Percentiles rank a stretch among this genome's conserved stretches.
Evolutionary conservation across 495 filamentous ascomycete genomes (phyloP).

Genomic region (Schizothecium vesticola): DNA sequence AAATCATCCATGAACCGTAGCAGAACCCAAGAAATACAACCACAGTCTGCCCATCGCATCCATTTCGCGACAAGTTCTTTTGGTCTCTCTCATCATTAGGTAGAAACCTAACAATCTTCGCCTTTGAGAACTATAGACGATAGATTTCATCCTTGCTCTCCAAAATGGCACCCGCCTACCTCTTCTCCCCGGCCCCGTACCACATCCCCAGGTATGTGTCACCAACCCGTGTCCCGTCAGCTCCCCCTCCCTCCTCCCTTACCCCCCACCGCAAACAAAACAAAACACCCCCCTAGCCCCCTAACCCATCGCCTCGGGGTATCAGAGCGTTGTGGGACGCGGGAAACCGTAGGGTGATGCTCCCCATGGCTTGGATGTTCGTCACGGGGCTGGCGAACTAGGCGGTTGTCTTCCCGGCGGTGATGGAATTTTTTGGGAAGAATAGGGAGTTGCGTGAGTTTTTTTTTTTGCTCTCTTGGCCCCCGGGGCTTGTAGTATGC

Average conservation of each 20-base stretch:
- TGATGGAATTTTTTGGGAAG: conserved; percentile 64
- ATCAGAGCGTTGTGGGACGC: conserved; percentile 52
- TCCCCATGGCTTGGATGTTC: conserved; percentile 62
- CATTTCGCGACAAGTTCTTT: background rate
- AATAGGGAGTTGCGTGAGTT: conserved; percentile 64
- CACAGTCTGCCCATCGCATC: background rate
- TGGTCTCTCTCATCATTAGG: background rate
- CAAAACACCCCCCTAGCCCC: background rate
- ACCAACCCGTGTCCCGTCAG: too few relatives aligned
- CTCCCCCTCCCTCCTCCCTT: too few relatives aligned
- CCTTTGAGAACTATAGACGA: background rate
- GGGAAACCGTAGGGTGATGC: conserved; percentile 53
- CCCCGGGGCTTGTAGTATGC: too few relatives aligned
- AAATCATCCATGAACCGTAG: background rate
- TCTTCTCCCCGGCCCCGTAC: conserved; percentile 63
- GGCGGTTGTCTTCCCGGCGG: conserved; percentile 62
- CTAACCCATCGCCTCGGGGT: conserved; percentile 33
- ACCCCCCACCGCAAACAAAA: background rate
- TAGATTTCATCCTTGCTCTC: background rate
- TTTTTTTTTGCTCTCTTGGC: too few relatives aligned
- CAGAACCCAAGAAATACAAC: background rate
- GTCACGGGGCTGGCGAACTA: conserved; percentile 61
- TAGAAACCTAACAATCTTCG: background rate
- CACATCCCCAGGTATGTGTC: conserved; percentile 65
- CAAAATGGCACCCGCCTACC: conserved; percentile 11